These are phyloP conservation scores for Lecanicillium sp. DNA, from an alignment of 2,329 filamentous ascomycete species.

Conservation along the genomic window DNA sequence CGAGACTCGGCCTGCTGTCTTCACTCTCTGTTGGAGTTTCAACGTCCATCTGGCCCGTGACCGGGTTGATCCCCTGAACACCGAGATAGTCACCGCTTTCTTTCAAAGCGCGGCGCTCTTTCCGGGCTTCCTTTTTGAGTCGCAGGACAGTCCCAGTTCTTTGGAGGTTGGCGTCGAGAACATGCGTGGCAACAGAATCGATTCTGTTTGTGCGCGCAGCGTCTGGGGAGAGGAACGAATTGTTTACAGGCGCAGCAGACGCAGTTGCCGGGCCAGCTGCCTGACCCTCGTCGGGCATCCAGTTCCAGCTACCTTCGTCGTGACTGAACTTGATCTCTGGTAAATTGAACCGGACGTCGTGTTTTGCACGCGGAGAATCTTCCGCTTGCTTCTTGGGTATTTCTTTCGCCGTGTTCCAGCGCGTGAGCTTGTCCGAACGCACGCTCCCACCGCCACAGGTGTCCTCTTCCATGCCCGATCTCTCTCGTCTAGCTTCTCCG, in stretches of 20 bases:
- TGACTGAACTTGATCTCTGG: slow-evolving; percentile 1
- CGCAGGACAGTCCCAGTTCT: slow-evolving; percentile 22
- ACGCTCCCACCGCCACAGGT: slow-evolving; percentile 10
- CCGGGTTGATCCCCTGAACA: slow-evolving; percentile 52
- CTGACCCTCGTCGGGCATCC: neutral
- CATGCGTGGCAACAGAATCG: slow-evolving; percentile 7
- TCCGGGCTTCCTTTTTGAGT: slow-evolving; percentile 27
- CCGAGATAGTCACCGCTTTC: slow-evolving; percentile 54
- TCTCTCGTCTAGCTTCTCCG: slow-evolving; percentile 6
- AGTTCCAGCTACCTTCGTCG: slow-evolving; percentile 3
- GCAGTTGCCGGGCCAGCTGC: neutral
- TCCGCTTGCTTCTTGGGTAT: slow-evolving; percentile 15
- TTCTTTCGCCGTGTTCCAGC: slow-evolving; percentile 32
- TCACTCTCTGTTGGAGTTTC: slow-evolving; percentile 45
- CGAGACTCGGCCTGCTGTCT: slow-evolving; percentile 24
- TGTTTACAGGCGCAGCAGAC: neutral
- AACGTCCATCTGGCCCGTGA: slow-evolving; percentile 47
- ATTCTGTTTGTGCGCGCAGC: neutral
- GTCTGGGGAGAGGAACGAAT: neutral
- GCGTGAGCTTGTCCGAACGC: slow-evolving; percentile 26
- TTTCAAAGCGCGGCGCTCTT: slow-evolving; percentile 40
- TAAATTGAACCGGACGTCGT: slow-evolving; percentile 1
- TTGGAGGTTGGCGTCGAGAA: slow-evolving; percentile 15
- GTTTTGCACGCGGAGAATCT: neutral
- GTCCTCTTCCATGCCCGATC: slow-evolving; percentile 15